These are phyloP conservation scores for Lactarius indigo DNA, from an alignment of 768 basidiomycete genomes.

Conservation along the genomic window DNA sequence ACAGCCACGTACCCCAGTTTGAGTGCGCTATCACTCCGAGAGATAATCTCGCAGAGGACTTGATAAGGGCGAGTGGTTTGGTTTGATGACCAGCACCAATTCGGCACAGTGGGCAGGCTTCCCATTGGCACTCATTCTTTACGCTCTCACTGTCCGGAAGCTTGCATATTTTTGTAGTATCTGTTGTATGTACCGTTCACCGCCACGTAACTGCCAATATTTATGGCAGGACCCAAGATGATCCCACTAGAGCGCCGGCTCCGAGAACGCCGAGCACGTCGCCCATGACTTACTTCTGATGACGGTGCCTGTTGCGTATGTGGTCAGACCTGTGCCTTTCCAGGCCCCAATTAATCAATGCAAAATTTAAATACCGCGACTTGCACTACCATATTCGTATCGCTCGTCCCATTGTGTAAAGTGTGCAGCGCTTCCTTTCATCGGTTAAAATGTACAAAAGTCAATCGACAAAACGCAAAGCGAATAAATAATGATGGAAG, in stretches of 20 bases:
- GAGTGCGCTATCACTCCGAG: constrained; percentile 9
- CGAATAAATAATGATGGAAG: not conserved
- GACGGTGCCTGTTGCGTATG: no score
- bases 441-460: not conserved
- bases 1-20: not conserved
- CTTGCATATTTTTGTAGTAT: not conserved
- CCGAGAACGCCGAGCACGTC: no score
- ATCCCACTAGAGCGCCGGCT: not conserved
- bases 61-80: not conserved
- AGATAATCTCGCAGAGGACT: constrained; percentile 3
- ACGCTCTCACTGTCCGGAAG: not conserved
- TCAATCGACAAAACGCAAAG: not conserved
- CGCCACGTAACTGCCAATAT: no score
- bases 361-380: no score
- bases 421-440: not conserved
- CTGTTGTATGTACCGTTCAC: not conserved
- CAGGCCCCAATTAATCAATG: no score
- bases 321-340: no score
- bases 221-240: not conserved
- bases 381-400: not conserved
- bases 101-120: no score
- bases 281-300: no score
- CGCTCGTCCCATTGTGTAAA: not conserved
- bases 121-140: not conserved
- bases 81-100: not conserved